Evolutionary conservation across 2,329 filamentous ascomycete species (phyloP).

Genomic region (Ceratocystis variospora): DNA sequence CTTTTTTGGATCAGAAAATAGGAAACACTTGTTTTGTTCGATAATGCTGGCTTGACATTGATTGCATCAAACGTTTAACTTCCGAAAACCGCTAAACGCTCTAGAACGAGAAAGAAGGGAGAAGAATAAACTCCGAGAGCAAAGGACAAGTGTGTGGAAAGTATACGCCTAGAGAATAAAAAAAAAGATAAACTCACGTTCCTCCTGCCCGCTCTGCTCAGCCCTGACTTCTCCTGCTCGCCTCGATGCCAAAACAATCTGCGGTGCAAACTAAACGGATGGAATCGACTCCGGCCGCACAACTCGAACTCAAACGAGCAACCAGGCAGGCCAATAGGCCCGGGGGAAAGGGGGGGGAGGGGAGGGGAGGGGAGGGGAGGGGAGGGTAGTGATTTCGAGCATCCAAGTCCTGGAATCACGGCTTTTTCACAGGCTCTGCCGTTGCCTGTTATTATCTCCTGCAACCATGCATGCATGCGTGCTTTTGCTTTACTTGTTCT

Average conservation of each 20-base stretch:
- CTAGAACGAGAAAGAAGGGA: background rate
- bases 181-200: background rate
- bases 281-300: background rate
- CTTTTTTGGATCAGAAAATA: background rate
- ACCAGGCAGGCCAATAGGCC: background rate
- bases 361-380: background rate
- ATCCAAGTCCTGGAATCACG: no score
- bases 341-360: background rate
- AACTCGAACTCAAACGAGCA: background rate
- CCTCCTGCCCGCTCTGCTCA: background rate
- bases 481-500: no score
- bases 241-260: slow-evolving; percentile 5
- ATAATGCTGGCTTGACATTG: background rate
- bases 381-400: background rate
- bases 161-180: background rate
- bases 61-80: background rate
- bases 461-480: no score
- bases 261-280: slow-evolving; percentile 4
- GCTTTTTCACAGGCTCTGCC: no score
- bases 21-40: background rate
- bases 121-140: background rate
- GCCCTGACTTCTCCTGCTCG: background rate
- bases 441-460: no score
- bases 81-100: background rate
- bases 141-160: background rate